Base-by-base conservation (phyloP, 768 basidiomycete species). In the Calocybe gangraenosa region DNA sequence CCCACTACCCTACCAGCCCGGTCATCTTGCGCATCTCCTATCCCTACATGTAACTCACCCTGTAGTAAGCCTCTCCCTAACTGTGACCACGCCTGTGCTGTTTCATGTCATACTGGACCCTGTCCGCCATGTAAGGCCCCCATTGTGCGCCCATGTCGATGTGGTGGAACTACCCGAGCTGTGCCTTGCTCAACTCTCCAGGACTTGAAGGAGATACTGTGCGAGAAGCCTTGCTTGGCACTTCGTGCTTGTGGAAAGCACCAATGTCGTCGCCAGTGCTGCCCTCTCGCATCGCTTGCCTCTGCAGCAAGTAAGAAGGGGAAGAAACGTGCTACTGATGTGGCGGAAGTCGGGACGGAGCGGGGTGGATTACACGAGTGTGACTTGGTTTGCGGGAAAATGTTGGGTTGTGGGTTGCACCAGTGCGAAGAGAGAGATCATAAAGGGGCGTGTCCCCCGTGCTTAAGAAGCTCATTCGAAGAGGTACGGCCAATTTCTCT, bases 381-480 rank as follows among this genome's bases (percentile, higher is more conserved):
- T 54, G 89, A 91, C 59, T 60, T 92, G 2, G 71, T 83, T 0
- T 95, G 92, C 50, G 82, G 80, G 11, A 88, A 84, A 59, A 54
- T 72, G 54, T 70, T 94, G 20, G 65, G 63, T 38, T 92, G 92
- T 51, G 90, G 90, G 0, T 78, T 84, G 39, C 92, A 94, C 59
- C 68, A 63, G 4, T 99, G 95, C 59, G 81, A 86, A 48, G 73
- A 75, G 56, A 69, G 72, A 32, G 95, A 98, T 59, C 95, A 99
- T 62, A 78, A 71, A 47, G 91, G 92, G 0, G 65, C 75, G 0
- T 99, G 96, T 60, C 82, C 78, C 0, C 75, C 83, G 17, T 99
- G 96, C 64, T 68, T 95, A 40, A 76, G 83, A 61, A 92, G 92
- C 36, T 84, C 85, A 1, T 99, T 94, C 55, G 93, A 97, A 33